phyloP scores from a whole-genome alignment of 1,139 yeast species.

The Taphrina pruni region DNA sequence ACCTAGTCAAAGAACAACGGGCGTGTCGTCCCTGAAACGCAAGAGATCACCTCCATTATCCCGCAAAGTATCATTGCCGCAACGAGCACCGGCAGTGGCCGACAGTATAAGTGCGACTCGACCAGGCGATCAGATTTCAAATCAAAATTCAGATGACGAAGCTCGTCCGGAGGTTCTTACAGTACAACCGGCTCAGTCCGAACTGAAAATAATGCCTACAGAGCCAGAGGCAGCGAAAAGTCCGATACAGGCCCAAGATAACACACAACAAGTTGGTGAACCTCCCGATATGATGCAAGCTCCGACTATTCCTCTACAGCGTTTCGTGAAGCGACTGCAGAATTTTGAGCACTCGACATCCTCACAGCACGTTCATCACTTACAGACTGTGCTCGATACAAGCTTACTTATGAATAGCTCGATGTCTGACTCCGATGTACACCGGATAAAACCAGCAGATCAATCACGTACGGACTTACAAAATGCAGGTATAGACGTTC shows the following conservation, averaged over 20 bases:
- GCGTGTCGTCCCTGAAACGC: neutral
- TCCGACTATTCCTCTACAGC: slow-evolving; percentile 10
- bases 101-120: too few species aligned
- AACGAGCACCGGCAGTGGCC: too few species aligned
- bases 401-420: neutral
- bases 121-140: too few species aligned
- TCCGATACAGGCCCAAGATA: neutral
- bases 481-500: slow-evolving; percentile 42
- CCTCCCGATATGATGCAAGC: neutral
- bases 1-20: neutral
- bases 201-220: too few species aligned
- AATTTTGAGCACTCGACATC: slow-evolving; percentile 28
- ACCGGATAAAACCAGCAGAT: neutral
- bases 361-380: slow-evolving; percentile 9
- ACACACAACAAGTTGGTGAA: neutral
- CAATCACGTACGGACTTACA: neutral
- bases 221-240: neutral
- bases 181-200: too few species aligned
- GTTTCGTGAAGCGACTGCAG: slow-evolving; percentile 21
- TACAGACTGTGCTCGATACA: neutral
- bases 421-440: neutral
- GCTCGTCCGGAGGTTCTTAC: too few species aligned
- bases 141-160: too few species aligned
- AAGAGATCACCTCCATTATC: neutral
- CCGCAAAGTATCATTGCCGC: neutral